Evolutionary conservation across 805 yeast genomes (phyloP).

Genomic region (Starmerella vaccinii): DNA sequence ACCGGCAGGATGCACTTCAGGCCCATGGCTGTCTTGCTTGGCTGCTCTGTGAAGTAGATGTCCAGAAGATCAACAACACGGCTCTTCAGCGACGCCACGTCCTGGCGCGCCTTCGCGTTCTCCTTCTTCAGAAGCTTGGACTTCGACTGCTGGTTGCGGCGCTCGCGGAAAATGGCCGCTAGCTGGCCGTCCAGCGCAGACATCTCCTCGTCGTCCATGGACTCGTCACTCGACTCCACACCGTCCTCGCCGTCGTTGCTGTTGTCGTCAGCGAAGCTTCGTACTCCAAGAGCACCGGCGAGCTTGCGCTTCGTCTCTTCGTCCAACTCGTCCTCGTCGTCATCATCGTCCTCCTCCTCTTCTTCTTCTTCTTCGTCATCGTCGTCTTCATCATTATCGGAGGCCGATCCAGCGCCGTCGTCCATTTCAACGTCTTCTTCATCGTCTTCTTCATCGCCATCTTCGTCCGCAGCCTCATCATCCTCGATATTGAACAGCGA

Average conservation of each 20-base stretch:
- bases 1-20: slow-evolving; percentile 46
- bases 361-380: slow-evolving; percentile 22
- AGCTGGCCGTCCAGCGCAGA: slow-evolving; percentile 81
- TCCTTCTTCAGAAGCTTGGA: slow-evolving; percentile 51
- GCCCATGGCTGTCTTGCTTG: slow-evolving; percentile 24
- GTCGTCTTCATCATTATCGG: slow-evolving; percentile 27
- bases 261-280: background rate
- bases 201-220: slow-evolving; percentile 96
- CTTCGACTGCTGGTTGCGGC: slow-evolving; percentile 54
- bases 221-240: slow-evolving; percentile 43
- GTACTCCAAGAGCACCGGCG: slow-evolving; percentile 21
- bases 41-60: slow-evolving; percentile 42
- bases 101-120: slow-evolving; percentile 67
- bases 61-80: slow-evolving; percentile 72
- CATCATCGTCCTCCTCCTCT: slow-evolving; percentile 20
- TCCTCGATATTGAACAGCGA: slow-evolving; percentile 59
- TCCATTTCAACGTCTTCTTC: slow-evolving; percentile 17
- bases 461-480: slow-evolving; percentile 35
- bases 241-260: slow-evolving; percentile 25
- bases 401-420: slow-evolving; percentile 18
- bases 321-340: slow-evolving; percentile 17
- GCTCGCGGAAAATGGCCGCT: slow-evolving; percentile 71
- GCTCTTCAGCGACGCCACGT: slow-evolving; percentile 66
- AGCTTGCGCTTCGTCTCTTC: slow-evolving; percentile 22
- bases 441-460: slow-evolving; percentile 22